phyloP scores from a whole-genome alignment of 345 rosid genomes.

The Euphorbia peplus region DNA sequence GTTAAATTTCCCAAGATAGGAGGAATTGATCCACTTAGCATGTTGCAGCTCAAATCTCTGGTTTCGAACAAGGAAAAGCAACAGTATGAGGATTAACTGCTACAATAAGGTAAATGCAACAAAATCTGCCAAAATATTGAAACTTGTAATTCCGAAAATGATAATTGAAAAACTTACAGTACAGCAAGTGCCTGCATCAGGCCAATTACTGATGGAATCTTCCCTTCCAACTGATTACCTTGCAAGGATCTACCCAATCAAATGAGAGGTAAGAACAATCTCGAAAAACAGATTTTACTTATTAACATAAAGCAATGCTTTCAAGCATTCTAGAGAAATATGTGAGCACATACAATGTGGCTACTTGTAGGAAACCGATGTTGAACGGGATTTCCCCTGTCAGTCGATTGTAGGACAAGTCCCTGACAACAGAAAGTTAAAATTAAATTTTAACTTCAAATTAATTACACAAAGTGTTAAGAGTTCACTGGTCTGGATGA shows the following conservation, averaged over 20 bases:
- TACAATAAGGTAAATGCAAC: neutral
- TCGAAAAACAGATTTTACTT: neutral
- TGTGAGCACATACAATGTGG: slow-evolving; percentile 69
- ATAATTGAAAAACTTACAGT: slow-evolving; percentile 50
- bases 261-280: slow-evolving; percentile 8
- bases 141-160: neutral
- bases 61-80: slow-evolving; percentile 7
- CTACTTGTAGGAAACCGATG: slow-evolving; percentile 97
- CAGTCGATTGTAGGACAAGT: slow-evolving; percentile 85
- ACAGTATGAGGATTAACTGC: neutral
- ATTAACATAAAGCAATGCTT: neutral
- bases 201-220: slow-evolving; percentile 93
- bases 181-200: slow-evolving; percentile 99
- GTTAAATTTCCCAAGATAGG: slow-evolving; percentile 84
- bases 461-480: neutral
- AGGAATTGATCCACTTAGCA: slow-evolving; percentile 83
- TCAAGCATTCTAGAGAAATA: neutral
- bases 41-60: slow-evolving; percentile 90
- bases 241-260: slow-evolving; percentile 72
- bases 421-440: slow-evolving; percentile 47
- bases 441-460: neutral
- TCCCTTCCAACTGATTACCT: slow-evolving; percentile 76
- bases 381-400: slow-evolving; percentile 93
- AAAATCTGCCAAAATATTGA: neutral
- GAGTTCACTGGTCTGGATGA: slow-evolving; percentile 15